Evolutionary conservation across 495 filamentous ascomycete species (phyloP), one percentile per base, ranked within the genome.

Genomic region (Diplogelasinospora grovesii): DNA sequence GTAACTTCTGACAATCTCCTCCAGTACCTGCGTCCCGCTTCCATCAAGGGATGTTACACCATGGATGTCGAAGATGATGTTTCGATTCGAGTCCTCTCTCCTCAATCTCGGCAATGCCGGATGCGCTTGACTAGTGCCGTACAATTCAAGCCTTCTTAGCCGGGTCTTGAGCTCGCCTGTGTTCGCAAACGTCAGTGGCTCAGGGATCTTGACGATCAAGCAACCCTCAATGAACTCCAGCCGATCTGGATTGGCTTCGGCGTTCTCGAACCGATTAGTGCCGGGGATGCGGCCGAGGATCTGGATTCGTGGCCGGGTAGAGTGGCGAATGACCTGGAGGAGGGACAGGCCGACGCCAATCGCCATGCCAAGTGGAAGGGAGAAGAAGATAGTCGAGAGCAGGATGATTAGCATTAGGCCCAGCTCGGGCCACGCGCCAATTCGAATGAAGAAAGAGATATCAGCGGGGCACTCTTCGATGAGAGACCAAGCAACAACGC

Each of bases 381-480:
- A 87, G 64, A 86, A 97, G 71, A 97, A 89, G 41, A 97, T 83
- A n/a, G 92, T 99, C 6, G 87, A 68, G 11, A 81, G 63, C 59
- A 99, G 86, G 54, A 99, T 96, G 43, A 88, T 73, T 26, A 80
- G 50, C 89, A 99, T 97, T 9, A 96, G 76, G 1, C 70, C 66
- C 6, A 99, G 71, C 51, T 97, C 93, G 9, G 76, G 74, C 75
- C 81, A 94, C 31, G 88, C 93, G 30, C 75, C 79, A 28, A 99
- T 85, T 30, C 73, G 76, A 46, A 84, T 59, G 69, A 99, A 99
- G 74, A 99, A 99, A 19, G 65, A 60, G 39, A 99, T 66, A 59
- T 99, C 92, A 52, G 87, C 81, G 0, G 92, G 92, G 23, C 86
- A 86, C 66, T 99, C 92, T 68, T 99, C 92, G 39, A 97, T 83